A percentile compares a stretch with the other conserved stretches of the same genome.
phyloP scores from a whole-genome alignment of 768 basidiomycete genomes.

The Amanita pseudoporphyria region DNA sequence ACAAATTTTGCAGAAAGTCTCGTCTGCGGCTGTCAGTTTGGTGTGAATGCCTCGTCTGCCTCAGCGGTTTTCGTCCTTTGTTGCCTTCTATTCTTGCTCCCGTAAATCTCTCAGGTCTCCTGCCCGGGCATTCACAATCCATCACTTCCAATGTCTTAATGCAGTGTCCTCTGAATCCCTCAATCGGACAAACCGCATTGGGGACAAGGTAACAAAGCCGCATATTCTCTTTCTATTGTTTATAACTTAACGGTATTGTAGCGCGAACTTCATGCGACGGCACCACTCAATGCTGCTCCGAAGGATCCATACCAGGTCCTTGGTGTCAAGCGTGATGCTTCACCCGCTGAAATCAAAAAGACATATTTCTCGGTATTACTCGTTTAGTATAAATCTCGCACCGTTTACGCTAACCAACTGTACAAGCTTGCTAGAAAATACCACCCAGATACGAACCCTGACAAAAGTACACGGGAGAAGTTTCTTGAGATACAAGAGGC shows the following conservation, averaged over 20 bases:
- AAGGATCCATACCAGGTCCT: conserved; percentile 91
- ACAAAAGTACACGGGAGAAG: conserved; percentile 81
- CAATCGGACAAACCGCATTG: conserved; percentile 17
- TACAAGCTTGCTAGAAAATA: conserved; percentile 91
- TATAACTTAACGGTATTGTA: conserved; percentile 23
- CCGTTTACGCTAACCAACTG: conserved; percentile 10
- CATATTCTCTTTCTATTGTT: conserved; percentile 6
- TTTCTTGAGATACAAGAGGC: conserved; percentile 97
- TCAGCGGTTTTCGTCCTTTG: conserved; percentile 42
- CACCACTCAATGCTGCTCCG: conserved; percentile 38
- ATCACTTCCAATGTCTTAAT: conserved; percentile 27
- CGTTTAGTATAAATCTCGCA: not conserved
- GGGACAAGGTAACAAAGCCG: conserved; percentile 29
- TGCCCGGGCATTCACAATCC: conserved; percentile 29
- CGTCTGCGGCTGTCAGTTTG: not conserved
- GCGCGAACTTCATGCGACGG: conserved; percentile 72
- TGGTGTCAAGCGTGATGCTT: conserved; percentile 78
- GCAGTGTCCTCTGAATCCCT: conserved; percentile 6
- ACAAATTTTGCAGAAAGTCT: conserved; percentile 20
- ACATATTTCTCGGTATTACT: conserved; percentile 77
- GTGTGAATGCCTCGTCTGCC: conserved; percentile 30
- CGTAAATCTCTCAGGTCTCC: conserved; percentile 21
- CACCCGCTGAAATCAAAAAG: conserved; percentile 90
- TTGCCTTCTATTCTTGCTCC: conserved; percentile 49
- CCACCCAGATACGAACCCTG: conserved; percentile 95